Base-by-base conservation (phyloP, 2,329 filamentous ascomycete species). In the Cadophora malorum region DNA sequence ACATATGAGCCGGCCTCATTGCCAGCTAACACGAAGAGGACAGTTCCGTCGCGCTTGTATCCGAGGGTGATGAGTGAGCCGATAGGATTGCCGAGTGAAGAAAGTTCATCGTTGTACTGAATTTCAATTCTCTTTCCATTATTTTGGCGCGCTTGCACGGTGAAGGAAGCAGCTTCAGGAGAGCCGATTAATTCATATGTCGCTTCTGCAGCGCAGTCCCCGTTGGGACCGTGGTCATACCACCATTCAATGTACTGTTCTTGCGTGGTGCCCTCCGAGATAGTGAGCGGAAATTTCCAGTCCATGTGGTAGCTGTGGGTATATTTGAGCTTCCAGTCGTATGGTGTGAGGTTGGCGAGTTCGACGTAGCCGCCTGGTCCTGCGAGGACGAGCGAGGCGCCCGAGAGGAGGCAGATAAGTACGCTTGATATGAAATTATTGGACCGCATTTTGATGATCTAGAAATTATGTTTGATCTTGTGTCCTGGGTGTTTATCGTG, bases 21-120 rank as follows among this genome's bases (percentile, higher is more conserved):
- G 16, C 73, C 73, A 21, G 69, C 67, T 12, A 74, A 68, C 10
- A 73, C 56, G 58, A 74, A 74, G 7, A 69, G 64, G 4, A 73
- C 69, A 50, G 56, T 60, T 19, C 72, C 72, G 35, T 72, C 62
- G 2, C 60, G 56, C 8, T 55, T 56, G 19, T 58, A 73, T 0
- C 68, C 69, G 4, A 75, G 67, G 10, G 70, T 41, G 14, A 73
- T 65, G 8, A 67, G 23, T 2, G 71, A 71, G 12, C 70, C 58
- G 16, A 67, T 55, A 6, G 73, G 72, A 14, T 72, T 71, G 8
- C 70, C 71, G 33, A 74, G 47, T 12, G 70, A 71, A 10, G 67
- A 33, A 10, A 75, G 67, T 7, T 58, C 49, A 10, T 71, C 69
- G 21, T 67, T 63, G 50, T 67, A 75, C 33, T 72, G 53, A 12